Conservation (phyloP, 2,329 filamentous ascomycete species). For the Penicillium sumatraense region DNA sequence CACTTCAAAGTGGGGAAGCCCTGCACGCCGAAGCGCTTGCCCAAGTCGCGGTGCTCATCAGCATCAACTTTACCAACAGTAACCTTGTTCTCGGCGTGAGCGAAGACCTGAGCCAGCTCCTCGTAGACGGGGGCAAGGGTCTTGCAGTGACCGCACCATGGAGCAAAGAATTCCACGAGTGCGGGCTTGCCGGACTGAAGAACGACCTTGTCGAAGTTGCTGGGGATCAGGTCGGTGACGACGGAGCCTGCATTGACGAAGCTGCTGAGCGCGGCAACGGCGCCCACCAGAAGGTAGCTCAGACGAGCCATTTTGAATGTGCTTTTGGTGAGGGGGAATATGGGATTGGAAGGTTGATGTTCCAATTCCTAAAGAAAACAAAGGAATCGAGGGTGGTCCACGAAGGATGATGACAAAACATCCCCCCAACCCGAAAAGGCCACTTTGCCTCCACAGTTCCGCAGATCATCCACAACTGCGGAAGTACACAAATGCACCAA, state of each 20-base stretch:
- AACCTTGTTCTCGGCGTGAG: conserved; percentile 74
- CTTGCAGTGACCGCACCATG: conserved; percentile 99
- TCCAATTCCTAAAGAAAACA: conserved; percentile 1
- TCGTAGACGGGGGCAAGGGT: conserved; percentile 93
- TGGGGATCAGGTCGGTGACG: conserved; percentile 85
- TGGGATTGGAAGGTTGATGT: not conserved
- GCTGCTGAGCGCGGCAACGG: conserved; percentile 53
- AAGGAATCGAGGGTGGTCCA: conserved; percentile 9
- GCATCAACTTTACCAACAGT: conserved; percentile 96
- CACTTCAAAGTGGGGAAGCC: conserved; percentile 98
- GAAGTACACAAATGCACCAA: not conserved
- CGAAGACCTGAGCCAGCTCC: conserved; percentile 77
- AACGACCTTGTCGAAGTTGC: conserved; percentile 90
- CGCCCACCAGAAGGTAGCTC: conserved; percentile 51
- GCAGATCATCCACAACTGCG: conserved; percentile 18
- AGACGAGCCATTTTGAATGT: conserved; percentile 49
- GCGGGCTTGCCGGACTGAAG: conserved; percentile 92
- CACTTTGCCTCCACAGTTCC: conserved; percentile 33
- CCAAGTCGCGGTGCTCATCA: conserved; percentile 82
- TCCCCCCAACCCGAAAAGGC: conserved; percentile 31
- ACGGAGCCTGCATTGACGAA: conserved; percentile 72
- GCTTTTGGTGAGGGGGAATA: not conserved
- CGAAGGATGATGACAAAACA: conserved; percentile 29
- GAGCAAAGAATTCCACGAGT: conserved; percentile 96
- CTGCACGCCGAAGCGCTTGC: conserved; percentile 83